Conservation (phyloP, 176 grass and related monocot genomes). For the Musa itinerans region DNA sequence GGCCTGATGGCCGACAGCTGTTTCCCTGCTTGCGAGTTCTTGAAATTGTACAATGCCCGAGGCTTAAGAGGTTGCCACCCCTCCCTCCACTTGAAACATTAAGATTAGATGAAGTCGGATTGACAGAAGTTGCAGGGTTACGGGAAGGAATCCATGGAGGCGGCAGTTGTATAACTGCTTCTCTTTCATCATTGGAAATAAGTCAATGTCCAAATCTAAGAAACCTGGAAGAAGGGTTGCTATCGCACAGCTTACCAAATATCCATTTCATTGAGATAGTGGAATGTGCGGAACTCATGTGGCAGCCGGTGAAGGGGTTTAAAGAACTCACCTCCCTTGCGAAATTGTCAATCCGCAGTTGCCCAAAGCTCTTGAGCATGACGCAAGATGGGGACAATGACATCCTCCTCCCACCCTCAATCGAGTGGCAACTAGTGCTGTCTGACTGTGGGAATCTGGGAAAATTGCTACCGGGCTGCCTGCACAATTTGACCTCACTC, state of each 20-base stretch:
- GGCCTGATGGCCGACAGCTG: background rate
- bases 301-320: too few species aligned
- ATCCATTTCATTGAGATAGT: too few species aligned
- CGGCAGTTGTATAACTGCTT: background rate
- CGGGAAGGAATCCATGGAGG: background rate
- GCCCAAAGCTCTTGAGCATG: background rate
- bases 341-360: background rate
- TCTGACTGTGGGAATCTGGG: conserved; percentile 10
- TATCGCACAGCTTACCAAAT: background rate
- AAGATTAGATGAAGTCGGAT: background rate
- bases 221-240: conserved; percentile 5
- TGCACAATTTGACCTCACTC: conserved; percentile 11
- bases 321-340: too few species aligned
- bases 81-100: background rate
- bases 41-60: conserved; percentile 3
- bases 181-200: background rate
- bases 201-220: background rate
- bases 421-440: conserved; percentile 7
- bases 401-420: conserved; percentile 19
- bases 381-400: background rate
- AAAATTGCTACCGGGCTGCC: conserved; percentile 17
- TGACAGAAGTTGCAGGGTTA: background rate
- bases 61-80: conserved; percentile 4
- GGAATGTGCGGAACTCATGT: too few species aligned
- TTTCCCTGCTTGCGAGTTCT: background rate